These are phyloP conservation scores for Ophiostoma novo-ulmi DNA, from an alignment of 2,329 filamentous ascomycete genomes.

Conservation along the genomic window DNA sequence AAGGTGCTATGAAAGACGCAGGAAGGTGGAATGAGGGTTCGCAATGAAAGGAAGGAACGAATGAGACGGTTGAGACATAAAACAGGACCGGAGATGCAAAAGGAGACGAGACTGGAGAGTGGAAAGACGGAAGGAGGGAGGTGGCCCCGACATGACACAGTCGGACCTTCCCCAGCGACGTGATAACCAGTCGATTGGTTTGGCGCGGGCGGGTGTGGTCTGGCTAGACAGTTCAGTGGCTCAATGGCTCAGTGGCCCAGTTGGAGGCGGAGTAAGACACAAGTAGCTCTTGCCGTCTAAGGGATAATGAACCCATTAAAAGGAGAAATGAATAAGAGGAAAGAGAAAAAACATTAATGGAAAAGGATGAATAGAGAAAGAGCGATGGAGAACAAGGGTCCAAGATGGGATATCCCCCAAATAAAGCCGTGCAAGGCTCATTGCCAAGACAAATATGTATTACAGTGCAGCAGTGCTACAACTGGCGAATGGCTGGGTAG, in stretches of 20 bases:
- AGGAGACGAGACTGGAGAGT: slow-evolving; percentile 12
- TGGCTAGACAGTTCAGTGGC: slow-evolving; percentile 6
- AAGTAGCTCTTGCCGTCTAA: slow-evolving; percentile 1
- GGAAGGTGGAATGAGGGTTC: neutral
- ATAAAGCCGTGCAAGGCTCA: slow-evolving; percentile 6
- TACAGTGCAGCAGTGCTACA: slow-evolving; percentile 9
- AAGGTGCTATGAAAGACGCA: neutral
- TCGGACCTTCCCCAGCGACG: slow-evolving; percentile 19
- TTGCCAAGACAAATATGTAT: slow-evolving; percentile 4
- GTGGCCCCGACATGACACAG: slow-evolving; percentile 13
- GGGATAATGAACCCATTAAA: neutral
- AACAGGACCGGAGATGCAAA: neutral
- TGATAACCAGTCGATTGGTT: slow-evolving; percentile 19
- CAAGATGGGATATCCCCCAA: slow-evolving; percentile 14
- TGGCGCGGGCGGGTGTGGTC: slow-evolving; percentile 15
- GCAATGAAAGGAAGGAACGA: neutral
- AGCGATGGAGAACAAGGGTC: neutral
- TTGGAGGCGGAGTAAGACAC: neutral
- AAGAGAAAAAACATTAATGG: slow-evolving; percentile 10
- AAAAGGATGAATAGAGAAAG: slow-evolving; percentile 9
- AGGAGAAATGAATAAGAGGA: slow-evolving; percentile 8
- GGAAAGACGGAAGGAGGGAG: neutral
- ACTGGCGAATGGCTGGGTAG: slow-evolving; percentile 19
- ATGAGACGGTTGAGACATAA: neutral
- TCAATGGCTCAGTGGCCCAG: neutral